phyloP scores from a whole-genome alignment of 257 asterid species.

The Solanum pinnatisectum region DNA sequence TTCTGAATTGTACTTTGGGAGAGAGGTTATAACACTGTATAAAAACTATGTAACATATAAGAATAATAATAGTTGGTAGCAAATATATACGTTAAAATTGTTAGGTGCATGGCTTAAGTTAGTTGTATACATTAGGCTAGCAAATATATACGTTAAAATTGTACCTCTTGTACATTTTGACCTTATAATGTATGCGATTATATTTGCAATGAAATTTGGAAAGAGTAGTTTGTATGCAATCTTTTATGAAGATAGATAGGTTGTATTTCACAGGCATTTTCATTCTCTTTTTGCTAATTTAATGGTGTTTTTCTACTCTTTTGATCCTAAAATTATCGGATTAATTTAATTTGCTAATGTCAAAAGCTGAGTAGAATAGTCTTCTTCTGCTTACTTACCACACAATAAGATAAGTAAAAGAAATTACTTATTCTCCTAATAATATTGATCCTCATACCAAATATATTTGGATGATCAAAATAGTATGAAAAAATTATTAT shows the following conservation, averaged over 20 bases:
- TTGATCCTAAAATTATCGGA: background rate
- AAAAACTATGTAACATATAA: background rate
- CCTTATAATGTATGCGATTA: background rate
- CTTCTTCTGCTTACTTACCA: background rate
- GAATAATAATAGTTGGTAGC: background rate
- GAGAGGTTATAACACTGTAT: background rate
- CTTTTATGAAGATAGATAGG: background rate
- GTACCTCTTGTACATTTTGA: background rate
- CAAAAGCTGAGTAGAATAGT: background rate
- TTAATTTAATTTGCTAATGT: background rate
- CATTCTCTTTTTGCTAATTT: background rate
- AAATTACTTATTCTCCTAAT: background rate
- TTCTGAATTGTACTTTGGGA: background rate
- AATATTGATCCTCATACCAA: background rate
- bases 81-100: background rate
- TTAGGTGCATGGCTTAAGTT: background rate
- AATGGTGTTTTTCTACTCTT: background rate
- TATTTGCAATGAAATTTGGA: background rate
- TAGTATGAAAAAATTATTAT: background rate
- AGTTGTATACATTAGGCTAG: background rate
- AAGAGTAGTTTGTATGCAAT: background rate
- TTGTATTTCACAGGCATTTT: background rate
- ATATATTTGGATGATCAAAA: background rate
- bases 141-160: background rate
- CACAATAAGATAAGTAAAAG: too few relatives aligned